Evolutionary conservation across 2,329 filamentous ascomycete species (phyloP).

Genomic region (Penicillium digitatum): DNA sequence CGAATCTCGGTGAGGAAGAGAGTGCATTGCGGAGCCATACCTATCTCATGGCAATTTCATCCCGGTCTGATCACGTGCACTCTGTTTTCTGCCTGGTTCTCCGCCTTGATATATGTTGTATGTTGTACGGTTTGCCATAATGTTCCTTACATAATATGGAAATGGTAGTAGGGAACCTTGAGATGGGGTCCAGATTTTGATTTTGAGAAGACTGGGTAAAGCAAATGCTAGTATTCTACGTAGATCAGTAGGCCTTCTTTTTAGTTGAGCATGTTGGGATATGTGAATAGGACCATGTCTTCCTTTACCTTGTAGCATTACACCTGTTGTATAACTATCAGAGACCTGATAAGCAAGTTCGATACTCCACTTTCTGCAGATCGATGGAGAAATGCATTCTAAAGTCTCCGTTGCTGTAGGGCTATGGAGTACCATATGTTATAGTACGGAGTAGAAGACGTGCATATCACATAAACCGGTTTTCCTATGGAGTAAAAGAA

Average conservation of each 20-base stretch:
- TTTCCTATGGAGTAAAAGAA: neutral
- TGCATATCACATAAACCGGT: neutral
- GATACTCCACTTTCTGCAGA: constrained; percentile 3
- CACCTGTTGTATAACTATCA: too few relatives aligned
- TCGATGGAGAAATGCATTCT: constrained; percentile 2
- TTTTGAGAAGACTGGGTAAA: neutral
- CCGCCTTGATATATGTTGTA: neutral
- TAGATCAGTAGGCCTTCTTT: neutral
- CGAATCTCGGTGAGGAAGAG: neutral
- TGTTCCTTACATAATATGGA: too few relatives aligned
- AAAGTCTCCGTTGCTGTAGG: neutral
- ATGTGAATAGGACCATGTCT: neutral
- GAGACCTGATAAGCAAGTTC: neutral
- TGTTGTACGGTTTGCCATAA: neutral
- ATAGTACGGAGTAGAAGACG: neutral
- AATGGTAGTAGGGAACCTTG: neutral
- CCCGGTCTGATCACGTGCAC: neutral
- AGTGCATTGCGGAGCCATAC: neutral
- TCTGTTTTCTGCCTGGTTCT: neutral
- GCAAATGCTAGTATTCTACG: neutral
- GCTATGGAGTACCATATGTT: neutral
- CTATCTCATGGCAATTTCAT: neutral
- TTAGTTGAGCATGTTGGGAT: neutral
- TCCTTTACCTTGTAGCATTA: neutral
- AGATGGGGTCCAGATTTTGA: neutral